phyloP scores from a whole-genome alignment of 495 filamentous ascomycete species.

The Penicillium taxi region DNA sequence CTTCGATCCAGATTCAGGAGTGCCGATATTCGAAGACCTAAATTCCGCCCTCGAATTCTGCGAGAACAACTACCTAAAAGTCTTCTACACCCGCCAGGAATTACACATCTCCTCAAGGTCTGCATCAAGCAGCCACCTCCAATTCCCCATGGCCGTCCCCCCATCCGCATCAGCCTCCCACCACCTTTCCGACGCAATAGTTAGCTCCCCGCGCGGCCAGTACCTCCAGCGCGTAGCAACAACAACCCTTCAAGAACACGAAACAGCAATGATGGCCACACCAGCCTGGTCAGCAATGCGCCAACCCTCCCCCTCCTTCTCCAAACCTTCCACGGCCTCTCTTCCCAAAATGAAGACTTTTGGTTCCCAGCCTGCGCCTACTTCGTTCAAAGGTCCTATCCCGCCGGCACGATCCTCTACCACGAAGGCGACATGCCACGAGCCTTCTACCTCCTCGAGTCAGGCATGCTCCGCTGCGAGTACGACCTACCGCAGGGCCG shows the following conservation, averaged over 20 bases:
- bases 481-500: conserved; percentile 85
- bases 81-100: conserved; percentile 57
- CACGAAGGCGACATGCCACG: conserved; percentile 58
- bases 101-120: conserved; percentile 19
- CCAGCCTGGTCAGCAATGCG: conserved; percentile 71
- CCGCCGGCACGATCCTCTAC: conserved; percentile 67
- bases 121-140: conserved; percentile 25
- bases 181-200: conserved; percentile 38
- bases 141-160: conserved; percentile 41
- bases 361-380: conserved; percentile 74
- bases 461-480: conserved; percentile 78
- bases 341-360: conserved; percentile 75
- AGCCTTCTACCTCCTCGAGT: conserved; percentile 87
- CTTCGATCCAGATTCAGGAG: conserved; percentile 55
- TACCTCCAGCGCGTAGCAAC: conserved; percentile 73
- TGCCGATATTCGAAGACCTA: conserved; percentile 76
- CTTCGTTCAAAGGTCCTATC: conserved; percentile 59
- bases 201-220: conserved; percentile 69
- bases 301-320: conserved; percentile 87
- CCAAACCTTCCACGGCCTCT: conserved; percentile 83
- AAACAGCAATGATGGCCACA: conserved; percentile 43
- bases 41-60: conserved; percentile 90
- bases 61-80: conserved; percentile 88
- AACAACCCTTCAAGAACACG: conserved; percentile 58
- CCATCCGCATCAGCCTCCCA: conserved; percentile 8